Evolutionary conservation across 1,139 yeast genomes (phyloP).

Genomic region (Suhomyces bolitotheri): DNA sequence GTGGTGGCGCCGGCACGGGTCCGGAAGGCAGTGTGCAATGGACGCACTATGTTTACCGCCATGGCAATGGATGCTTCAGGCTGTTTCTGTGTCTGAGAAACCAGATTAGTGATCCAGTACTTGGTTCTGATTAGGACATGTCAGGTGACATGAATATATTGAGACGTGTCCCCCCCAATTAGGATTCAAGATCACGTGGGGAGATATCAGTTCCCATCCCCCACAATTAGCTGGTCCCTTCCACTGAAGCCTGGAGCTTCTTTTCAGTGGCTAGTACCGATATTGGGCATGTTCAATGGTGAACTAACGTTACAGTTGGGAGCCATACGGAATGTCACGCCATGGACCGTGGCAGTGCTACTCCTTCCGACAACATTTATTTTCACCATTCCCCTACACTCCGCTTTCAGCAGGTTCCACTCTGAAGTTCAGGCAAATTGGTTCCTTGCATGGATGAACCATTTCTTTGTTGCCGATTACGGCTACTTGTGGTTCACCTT

Average conservation of each 20-base stretch:
- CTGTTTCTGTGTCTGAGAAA: too few relatives aligned
- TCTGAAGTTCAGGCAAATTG: conserved; percentile 5
- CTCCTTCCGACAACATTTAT: conserved; percentile 4
- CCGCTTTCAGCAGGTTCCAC: conserved; percentile 4
- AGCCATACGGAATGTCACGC: too few relatives aligned
- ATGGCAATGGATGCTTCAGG: too few relatives aligned
- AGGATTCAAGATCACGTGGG: too few relatives aligned
- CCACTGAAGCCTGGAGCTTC: too few relatives aligned
- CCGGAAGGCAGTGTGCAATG: background rate
- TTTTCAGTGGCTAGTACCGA: too few relatives aligned
- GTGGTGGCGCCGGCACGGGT: background rate
- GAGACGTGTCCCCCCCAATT: too few relatives aligned
- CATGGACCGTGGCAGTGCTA: conserved; percentile 3
- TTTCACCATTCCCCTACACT: conserved; percentile 4
- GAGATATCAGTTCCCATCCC: too few relatives aligned
- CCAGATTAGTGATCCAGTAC: background rate
- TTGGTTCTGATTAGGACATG: conserved; percentile 7
- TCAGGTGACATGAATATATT: conserved; percentile 13
- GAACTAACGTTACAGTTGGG: too few relatives aligned
- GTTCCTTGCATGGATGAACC: conserved; percentile 10
- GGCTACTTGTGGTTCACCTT: conserved; percentile 34
- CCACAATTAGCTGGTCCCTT: too few relatives aligned
- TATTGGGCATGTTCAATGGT: too few relatives aligned
- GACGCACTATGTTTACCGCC: background rate
- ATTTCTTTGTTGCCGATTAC: conserved; percentile 23